These are phyloP conservation scores for Spathaspora hagerdaliae DNA, from an alignment of 805 yeast genomes.

Conservation along the genomic window DNA sequence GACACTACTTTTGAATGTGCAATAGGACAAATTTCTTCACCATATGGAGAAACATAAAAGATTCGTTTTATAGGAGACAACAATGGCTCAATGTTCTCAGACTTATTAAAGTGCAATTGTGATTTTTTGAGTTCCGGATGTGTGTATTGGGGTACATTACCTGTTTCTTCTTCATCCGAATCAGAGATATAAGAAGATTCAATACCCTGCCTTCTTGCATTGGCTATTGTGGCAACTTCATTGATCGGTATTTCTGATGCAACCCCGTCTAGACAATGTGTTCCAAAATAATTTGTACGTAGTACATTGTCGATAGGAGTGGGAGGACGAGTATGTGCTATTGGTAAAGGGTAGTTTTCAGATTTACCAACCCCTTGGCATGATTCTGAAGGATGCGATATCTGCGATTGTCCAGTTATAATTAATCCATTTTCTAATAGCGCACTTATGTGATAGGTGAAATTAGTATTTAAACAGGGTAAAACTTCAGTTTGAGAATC, in stretches of 20 bases:
- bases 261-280: neutral
- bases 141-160: constrained; percentile 64
- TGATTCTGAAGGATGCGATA: constrained; percentile 70
- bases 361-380: constrained; percentile 10
- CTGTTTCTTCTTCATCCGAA: constrained; percentile 39
- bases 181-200: neutral
- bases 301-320: neutral
- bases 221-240: constrained; percentile 6
- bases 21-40: constrained; percentile 76
- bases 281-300: constrained; percentile 4
- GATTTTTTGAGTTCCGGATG: constrained; percentile 76
- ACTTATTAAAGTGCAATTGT: constrained; percentile 69
- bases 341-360: constrained; percentile 23
- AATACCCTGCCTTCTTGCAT: neutral
- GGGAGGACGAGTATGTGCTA: constrained; percentile 19
- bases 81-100: constrained; percentile 52
- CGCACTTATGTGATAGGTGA: constrained; percentile 84
- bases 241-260: constrained; percentile 4
- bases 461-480: constrained; percentile 82
- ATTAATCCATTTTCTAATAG: constrained; percentile 61
- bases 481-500: constrained; percentile 53
- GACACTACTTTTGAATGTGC: constrained; percentile 62
- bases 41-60: constrained; percentile 80
- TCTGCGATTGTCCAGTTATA: constrained; percentile 89
- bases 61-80: constrained; percentile 69